Conservation (phyloP, 2,329 filamentous ascomycete species). For the Alternaria triticina region DNA sequence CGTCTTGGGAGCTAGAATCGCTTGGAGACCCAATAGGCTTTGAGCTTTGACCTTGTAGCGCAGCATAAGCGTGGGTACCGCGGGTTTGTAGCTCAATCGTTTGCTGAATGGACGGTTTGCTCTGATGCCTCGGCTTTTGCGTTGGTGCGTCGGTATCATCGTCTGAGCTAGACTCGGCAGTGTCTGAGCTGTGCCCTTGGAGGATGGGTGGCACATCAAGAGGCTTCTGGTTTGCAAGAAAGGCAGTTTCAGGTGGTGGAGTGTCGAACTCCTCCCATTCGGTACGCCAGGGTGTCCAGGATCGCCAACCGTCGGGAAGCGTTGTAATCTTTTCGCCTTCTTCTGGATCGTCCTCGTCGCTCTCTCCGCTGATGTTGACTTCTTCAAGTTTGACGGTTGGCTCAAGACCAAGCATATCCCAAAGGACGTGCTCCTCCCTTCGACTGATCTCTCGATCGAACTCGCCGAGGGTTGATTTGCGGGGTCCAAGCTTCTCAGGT, state of each 20-base stretch:
- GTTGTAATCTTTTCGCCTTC: conserved; percentile 35
- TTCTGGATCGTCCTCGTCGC: conserved; percentile 4
- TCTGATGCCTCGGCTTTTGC: background rate
- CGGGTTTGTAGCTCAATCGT: conserved; percentile 25
- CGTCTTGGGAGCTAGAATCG: background rate
- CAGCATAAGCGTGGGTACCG: conserved; percentile 32
- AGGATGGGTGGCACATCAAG: background rate
- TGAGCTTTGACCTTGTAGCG: conserved; percentile 18
- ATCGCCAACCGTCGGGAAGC: conserved; percentile 57
- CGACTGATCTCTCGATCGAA: conserved; percentile 55
- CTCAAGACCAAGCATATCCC: conserved; percentile 50
- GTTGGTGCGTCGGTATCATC: conserved; percentile 2
- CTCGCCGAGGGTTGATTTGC: conserved; percentile 40
- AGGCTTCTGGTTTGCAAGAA: conserved; percentile 28
- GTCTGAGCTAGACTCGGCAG: background rate
- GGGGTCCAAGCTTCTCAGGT: background rate
- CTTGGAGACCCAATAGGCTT: background rate
- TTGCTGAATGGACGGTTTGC: conserved; percentile 1
- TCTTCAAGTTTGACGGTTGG: conserved; percentile 18
- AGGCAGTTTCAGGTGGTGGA: conserved; percentile 13
- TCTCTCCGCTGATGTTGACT: conserved; percentile 33
- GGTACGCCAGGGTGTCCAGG: conserved; percentile 52
- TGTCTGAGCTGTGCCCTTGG: background rate
- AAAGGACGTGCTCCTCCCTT: conserved; percentile 55
- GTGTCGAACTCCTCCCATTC: conserved; percentile 56